Evolutionary conservation across 176 grass and related monocot species (phyloP), one percentile per base, ranked within the genome.

Genomic region (Urochloa ruziziensis): DNA sequence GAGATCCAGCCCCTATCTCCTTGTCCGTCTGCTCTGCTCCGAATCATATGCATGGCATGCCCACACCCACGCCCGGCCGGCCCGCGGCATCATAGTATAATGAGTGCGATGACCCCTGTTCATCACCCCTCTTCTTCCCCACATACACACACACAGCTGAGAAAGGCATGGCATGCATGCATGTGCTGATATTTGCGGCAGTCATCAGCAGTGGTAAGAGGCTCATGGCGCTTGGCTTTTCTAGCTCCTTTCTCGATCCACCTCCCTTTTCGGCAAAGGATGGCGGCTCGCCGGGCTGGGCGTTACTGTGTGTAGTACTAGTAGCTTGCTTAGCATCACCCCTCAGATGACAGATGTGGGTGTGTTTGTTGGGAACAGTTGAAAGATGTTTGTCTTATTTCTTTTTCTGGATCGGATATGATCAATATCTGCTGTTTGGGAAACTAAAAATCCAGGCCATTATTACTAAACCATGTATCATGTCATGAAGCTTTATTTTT

Each of bases 71-170:
- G 68, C 46, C 78, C 63, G 53, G 30, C 61, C 15, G 29, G 1
- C 27, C 32, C 34, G 34, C 42, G 72, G 40, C 84, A 92, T 82
- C 88, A 90, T 91, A 66, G 10, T 67, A 67, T 69, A 79, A 88
- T 89, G 43, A 89, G 62, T 92, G 44, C 28, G 74, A 49, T 72
- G 32, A 17, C 8, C 44, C 43, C n/a, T n/a, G n/a, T n/a, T n/a
- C n/a, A n/a, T n/a, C n/a, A 5, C 67, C 23, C 11, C 4, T 32
- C 5, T 35, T 68, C 35, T 48, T 49, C 69, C 77, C 25, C 62
- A 62, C 81, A 35, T 24, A 73, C 3, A 65, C 15, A 54, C 21
- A n/a, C 2, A 10, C 6, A 54, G 13, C 64, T 33, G 70, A 46
- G 52, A 78, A 88, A 78, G 25, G 25, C 30, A 39, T 37, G n/a